Conservation (phyloP, 805 yeast species). For the Grigorovia yakushimaensis region DNA sequence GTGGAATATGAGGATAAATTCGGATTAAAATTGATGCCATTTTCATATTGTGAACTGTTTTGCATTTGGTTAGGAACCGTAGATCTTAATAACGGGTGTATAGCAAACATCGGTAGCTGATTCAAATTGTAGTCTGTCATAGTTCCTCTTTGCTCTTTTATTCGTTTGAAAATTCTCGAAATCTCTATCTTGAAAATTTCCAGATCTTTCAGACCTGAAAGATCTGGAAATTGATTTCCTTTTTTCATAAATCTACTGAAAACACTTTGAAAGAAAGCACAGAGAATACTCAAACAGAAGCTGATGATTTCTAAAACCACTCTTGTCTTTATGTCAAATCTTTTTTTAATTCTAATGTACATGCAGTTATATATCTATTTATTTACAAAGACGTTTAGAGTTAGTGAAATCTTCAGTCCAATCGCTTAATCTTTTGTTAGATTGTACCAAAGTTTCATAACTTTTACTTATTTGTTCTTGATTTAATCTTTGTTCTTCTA, state of each 20-base stretch:
- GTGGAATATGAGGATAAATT: neutral
- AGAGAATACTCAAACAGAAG: no score
- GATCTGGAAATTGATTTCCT: neutral
- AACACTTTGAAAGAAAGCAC: no score
- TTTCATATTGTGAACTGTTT: neutral
- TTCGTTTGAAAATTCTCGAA: neutral
- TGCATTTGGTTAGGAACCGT: neutral
- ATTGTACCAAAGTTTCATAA: slow-evolving; percentile 23
- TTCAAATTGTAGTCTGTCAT: neutral
- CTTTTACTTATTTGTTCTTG: slow-evolving; percentile 18
- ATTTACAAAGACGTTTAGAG: neutral
- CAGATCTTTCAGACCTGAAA: no score
- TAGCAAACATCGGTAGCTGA: neutral
- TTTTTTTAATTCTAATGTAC: neutral
- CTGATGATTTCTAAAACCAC: no score
- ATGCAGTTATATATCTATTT: neutral
- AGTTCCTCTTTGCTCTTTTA: neutral
- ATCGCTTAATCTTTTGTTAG: slow-evolving; percentile 47
- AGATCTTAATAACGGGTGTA: neutral
- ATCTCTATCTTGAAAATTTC: neutral
- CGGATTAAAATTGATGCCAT: neutral
- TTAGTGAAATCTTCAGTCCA: slow-evolving; percentile 40
- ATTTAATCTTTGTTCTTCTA: slow-evolving; percentile 38
- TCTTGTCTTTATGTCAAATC: neutral
- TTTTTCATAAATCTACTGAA: no score